Conservation (phyloP, 2,329 filamentous ascomycete genomes). For the Trichophyton schoenleinii region DNA sequence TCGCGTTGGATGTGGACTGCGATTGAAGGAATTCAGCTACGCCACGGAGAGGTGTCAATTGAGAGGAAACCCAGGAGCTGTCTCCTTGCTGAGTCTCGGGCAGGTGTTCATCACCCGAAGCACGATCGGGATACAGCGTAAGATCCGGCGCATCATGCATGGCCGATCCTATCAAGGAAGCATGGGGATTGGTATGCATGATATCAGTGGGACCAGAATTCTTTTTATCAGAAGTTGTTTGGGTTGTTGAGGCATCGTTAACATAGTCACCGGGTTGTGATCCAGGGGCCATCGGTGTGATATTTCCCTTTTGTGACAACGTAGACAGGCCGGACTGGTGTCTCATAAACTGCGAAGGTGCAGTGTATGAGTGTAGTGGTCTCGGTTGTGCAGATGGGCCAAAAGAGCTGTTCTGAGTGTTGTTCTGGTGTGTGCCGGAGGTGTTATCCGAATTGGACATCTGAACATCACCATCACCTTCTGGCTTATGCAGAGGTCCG, state of each 20-base stretch:
- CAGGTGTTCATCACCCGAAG: slow-evolving; percentile 46
- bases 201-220: slow-evolving; percentile 63
- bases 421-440: slow-evolving; percentile 34
- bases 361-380: slow-evolving; percentile 35
- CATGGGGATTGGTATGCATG: slow-evolving; percentile 56
- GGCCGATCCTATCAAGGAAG: slow-evolving; percentile 26
- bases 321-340: slow-evolving; percentile 35
- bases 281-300: slow-evolving; percentile 47
- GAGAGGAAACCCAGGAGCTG: slow-evolving; percentile 24
- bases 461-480: slow-evolving; percentile 42
- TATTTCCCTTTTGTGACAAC: slow-evolving; percentile 39
- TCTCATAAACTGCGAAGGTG: slow-evolving; percentile 34
- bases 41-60: slow-evolving; percentile 16
- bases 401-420: slow-evolving; percentile 37
- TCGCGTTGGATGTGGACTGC: slow-evolving; percentile 19
- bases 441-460: slow-evolving; percentile 45
- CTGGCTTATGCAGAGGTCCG: slow-evolving; percentile 27
- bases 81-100: slow-evolving; percentile 50
- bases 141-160: slow-evolving; percentile 44
- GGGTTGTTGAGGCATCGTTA: slow-evolving; percentile 85
- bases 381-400: slow-evolving; percentile 40
- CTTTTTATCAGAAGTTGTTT: slow-evolving; percentile 67
- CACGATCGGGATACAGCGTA: slow-evolving; percentile 35
- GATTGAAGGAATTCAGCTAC: slow-evolving; percentile 20
- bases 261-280: slow-evolving; percentile 50